Conservation (phyloP, 139 green algal species). For the Pseudopediastrum boryanum region DNA sequence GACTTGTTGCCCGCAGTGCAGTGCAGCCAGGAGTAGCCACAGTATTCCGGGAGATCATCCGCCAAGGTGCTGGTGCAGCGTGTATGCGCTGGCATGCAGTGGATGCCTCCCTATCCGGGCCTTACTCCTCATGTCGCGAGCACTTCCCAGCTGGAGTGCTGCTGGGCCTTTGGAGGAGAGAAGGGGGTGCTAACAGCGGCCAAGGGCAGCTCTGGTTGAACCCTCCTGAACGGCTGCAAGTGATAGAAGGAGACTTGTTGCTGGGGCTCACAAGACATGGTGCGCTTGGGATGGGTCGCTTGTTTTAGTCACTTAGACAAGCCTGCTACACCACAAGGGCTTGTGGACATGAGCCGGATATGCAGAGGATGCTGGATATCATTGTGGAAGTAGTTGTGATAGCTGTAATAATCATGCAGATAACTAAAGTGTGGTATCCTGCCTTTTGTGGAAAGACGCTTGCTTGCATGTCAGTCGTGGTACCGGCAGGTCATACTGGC, state of each 20-base stretch:
- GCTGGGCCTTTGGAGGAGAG: no score
- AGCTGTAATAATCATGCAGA: not conserved
- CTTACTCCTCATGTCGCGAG: not conserved
- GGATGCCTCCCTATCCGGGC: not conserved
- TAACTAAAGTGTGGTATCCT: not conserved
- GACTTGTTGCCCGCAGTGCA: constrained; percentile 28
- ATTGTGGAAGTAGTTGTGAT: not conserved
- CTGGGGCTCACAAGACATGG: constrained; percentile 19
- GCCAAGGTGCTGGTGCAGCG: constrained; percentile 5
- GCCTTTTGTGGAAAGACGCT: not conserved
- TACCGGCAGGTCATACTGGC: no score
- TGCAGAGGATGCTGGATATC: not conserved
- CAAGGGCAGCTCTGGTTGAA: constrained; percentile 16
- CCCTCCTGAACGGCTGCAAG: not conserved
- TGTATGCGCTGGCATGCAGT: constrained; percentile 5
- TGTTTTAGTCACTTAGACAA: no score
- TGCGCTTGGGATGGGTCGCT: no score
- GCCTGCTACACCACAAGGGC: no score
- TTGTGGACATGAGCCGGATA: not conserved
- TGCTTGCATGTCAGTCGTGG: no score
- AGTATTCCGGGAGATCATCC: constrained; percentile 21
- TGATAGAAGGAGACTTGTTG: constrained; percentile 21
- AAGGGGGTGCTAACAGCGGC: constrained; percentile 6
- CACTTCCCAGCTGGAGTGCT: constrained; percentile 19
- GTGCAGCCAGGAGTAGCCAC: constrained; percentile 28